Base-by-base conservation (phyloP, 768 basidiomycete genomes). In the Rhodotorula taiwanensis region DNA sequence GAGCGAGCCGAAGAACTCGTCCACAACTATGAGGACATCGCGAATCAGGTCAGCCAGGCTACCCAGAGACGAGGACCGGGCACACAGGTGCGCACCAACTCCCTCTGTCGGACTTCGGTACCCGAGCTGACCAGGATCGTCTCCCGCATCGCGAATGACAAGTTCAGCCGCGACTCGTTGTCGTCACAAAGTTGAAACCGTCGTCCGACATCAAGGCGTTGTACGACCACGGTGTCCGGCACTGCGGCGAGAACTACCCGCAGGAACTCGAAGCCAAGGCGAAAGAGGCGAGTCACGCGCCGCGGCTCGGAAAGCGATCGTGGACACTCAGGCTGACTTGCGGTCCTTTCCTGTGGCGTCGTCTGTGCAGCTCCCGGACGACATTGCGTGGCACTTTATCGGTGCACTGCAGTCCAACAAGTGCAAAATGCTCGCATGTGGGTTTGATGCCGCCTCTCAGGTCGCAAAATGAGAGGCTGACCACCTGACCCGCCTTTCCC, bases 211-310 rank as follows among this genome's bases (percentile, higher is more conserved):
- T 98, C 63, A 79, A 84, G 31, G 86, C 86, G 15, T 88, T 90
- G 69, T 89, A 88, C 73, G 81, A 87, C 53, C 60, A 80, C 20
- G 89, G 87, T 0, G 88, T 95, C 67, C 79, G 85, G 4, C 89
- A 94, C 75, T 99, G 98, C 73, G 95, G 95, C 11, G 95, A 99
- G 78, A 99, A 99, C 75, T 98, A 97, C 73, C 90, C 91, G 16
- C 87, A 93, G 70, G 93, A 98, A 72, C 76, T 98, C 64, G 85
- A 84, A 43, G 90, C 89, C 36, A 95, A 95, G 74, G 89, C 91
- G 0, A 78, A 78, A 61, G 78, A 81, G 72, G 87, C 88, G 21
- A 14, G 52, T 23, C 52, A 25, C 13, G 4, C 30, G 23, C 11
- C 5, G 27, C 9, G 25, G 11, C n/a, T 28, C 43, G 11, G 21